Base-by-base conservation (phyloP, 805 yeast species). In the Aciculoconidium aculeatum region DNA sequence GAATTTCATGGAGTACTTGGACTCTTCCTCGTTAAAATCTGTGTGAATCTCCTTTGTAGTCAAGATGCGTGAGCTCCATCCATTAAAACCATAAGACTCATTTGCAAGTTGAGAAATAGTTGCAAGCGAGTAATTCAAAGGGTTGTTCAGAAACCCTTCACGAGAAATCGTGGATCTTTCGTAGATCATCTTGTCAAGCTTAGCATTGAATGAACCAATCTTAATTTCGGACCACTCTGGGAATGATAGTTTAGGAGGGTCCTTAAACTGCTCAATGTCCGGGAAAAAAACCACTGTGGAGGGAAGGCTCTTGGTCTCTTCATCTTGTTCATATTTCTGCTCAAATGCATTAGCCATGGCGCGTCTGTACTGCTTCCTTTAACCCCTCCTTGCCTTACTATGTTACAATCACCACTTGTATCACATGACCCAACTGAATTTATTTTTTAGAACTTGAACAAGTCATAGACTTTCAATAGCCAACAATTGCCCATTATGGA, bases 1-100 rank as follows among this genome's bases (percentile, higher is more conserved):
- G 8, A 55, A 51, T 11, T 40, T 41, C 18, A 51, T 48, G 5
- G 55, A 44, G 36, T 30, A 44, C 14, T 39, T 25, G 26, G 23
- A n/a, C 10, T 50, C 32, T 29, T 49, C 40, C 13, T 44, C 45
- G 25, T 58, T 44, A 11, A 49, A 40, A 6, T 41, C 43, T 17
- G 45, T 45, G 11, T 28, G 30, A 13, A 45, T 39, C 6, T 36
- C 30, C 3, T 32, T 34, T 21, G 47, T 50, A 4, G 45, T 49
- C 8, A 61, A 15, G 1, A 75, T 51, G 27, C 61, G 61, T 17
- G 70, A 56, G 5, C 66, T 60, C 81, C 81, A 75, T 6, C 81
- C 80, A 36, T 71, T 60, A 43, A 55, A 70, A 0, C 80, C 80
- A 50, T 72, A 75, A 0, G 65, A 49, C 21, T 67, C 71, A 35